Percentiles rank a stretch among this genome's conserved stretches.
These are phyloP conservation scores for Trichoderma guizhouense DNA, from an alignment of 2,329 filamentous ascomycete species.

Conservation along the genomic window DNA sequence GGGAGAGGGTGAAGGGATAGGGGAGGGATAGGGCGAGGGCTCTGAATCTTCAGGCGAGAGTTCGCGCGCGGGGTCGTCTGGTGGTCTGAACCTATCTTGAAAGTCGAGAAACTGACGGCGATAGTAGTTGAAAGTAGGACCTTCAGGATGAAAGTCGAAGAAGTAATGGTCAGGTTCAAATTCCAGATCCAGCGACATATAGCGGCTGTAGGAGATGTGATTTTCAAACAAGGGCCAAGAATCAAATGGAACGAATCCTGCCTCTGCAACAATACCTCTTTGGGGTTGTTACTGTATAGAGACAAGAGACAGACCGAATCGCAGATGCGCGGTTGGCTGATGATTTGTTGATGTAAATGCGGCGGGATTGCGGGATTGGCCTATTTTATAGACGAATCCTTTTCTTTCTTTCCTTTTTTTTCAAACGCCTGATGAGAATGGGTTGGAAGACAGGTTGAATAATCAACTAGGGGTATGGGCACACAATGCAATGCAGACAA, in stretches of 20 bases:
- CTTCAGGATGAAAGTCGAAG: background rate
- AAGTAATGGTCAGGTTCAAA: background rate
- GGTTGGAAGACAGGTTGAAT: background rate
- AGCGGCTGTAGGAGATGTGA: background rate
- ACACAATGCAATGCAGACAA: background rate
- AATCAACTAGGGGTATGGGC: background rate
- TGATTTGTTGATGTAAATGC: background rate
- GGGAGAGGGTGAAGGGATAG: background rate
- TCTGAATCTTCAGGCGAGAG: background rate
- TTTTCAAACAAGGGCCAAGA: background rate
- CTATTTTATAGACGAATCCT: background rate
- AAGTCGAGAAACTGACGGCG: background rate
- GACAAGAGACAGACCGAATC: background rate
- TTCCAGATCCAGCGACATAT: background rate
- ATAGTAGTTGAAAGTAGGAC: background rate
- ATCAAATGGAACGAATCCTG: background rate
- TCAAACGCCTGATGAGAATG: background rate
- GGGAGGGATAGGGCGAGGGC: background rate
- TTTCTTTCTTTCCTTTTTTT: background rate
- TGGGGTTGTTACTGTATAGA: background rate
- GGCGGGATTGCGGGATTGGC: background rate
- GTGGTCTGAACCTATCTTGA: background rate
- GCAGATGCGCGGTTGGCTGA: background rate
- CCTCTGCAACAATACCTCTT: background rate
- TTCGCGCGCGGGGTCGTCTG: background rate